Percentiles rank a stretch among this genome's conserved stretches.
These are phyloP conservation scores for Aspergillus campestris DNA, from an alignment of 495 filamentous ascomycete species.

Conservation along the genomic window DNA sequence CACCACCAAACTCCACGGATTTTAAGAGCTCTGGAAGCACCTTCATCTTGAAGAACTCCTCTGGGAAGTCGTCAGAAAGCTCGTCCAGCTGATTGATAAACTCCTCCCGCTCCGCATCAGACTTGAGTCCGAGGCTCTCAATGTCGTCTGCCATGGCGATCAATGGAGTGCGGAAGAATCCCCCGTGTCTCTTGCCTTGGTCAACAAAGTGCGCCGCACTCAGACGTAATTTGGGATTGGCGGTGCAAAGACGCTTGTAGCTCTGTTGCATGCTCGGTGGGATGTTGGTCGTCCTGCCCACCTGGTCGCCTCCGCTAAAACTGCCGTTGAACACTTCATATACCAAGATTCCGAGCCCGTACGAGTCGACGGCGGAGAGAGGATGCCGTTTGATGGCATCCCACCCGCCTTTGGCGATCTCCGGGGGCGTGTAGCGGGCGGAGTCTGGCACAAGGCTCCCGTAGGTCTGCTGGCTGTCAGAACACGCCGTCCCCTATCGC, in stretches of 20 bases:
- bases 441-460: conserved; percentile 80
- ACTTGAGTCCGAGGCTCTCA: conserved; percentile 84
- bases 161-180: conserved; percentile 86
- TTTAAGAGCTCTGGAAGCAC: conserved; percentile 92
- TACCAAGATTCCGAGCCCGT: conserved; percentile 73
- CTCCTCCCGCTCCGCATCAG: conserved; percentile 70
- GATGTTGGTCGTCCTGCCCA: conserved; percentile 75
- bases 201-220: conserved; percentile 83
- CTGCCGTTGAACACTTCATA: conserved; percentile 86
- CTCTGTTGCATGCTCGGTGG: conserved; percentile 79
- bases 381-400: conserved; percentile 77
- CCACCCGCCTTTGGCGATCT: conserved; percentile 82
- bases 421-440: conserved; percentile 72
- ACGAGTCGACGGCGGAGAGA: conserved; percentile 74
- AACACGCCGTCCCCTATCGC: conserved; percentile 2
- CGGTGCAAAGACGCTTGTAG: conserved; percentile 78
- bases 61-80: conserved; percentile 86
- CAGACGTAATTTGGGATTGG: conserved; percentile 81
- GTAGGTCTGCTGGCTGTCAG: conserved; percentile 50
- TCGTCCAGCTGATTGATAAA: conserved; percentile 83
- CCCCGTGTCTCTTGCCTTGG: conserved; percentile 71
- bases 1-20: conserved; percentile 93
- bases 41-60: conserved; percentile 97
- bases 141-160: conserved; percentile 88
- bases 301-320: conserved; percentile 63